Evolutionary conservation across 352 stramenopile species (phyloP), one percentile per base, ranked within the genome.

Genomic region (Stephanocyclus meneghinianus): DNA sequence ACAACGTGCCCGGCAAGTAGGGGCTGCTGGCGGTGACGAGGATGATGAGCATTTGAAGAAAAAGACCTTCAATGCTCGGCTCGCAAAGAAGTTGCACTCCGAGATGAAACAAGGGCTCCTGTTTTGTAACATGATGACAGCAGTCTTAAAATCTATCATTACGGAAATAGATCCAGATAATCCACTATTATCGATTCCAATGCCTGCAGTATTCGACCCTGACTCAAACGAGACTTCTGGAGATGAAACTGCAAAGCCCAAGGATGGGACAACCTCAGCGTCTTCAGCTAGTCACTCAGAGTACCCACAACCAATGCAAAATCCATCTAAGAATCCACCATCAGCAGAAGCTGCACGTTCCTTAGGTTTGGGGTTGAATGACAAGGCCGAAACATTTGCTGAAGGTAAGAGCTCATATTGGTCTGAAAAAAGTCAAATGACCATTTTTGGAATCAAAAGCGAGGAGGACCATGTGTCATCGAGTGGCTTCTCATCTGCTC

Each of bases 31-130:
- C 15, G 15, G 61, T 56, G 57, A 47, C 11, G 45, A 48, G 15
- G 45, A 71, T 48, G 73, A 87, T 71, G 78, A 91, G 62, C 62
- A 60, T 35, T 53, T 90, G 30, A 88, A 87, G 51, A 45, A 68
- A n/a, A 81, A 90, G 35, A 87, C 87, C n/a, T 88, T 93, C 62
- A 92, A 91, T 79, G 57, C 75, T 9, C 62, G 80, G 56, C 87
- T 87, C 15, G 87, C 81, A n/a, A 92, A 92, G 72, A 91, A 87
- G 61, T 77, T 93, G 47, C 83, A 91, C 61, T 21, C 61, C 2
- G 89, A 93, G 71, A 66, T 92, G 67, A 85, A 85, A 45, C 69
- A 80, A 9, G 87, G 87, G 0, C 30, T 92, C 10, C 59, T 87
- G 18, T 93, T 86, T 79, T 92, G 87, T 75, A 80, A 79, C 15